Evolutionary conservation across 2,329 filamentous ascomycete species (phyloP), one percentile per base, ranked within the genome.

Genomic region (Acrocalymma vagum): DNA sequence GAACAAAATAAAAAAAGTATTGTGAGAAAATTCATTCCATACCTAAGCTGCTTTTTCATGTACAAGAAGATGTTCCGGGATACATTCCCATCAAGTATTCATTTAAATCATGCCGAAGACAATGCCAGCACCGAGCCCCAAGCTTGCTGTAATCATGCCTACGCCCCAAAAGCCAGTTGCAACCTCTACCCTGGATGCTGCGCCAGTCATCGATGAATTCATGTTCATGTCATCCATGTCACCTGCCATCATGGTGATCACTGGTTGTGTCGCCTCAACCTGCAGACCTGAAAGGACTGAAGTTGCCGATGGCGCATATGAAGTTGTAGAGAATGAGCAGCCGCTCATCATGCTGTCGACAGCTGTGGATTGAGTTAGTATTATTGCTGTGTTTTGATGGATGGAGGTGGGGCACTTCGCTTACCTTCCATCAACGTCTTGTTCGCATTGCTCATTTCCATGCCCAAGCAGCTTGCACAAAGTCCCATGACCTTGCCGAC

Each of bases 391-490:
- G n/a, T n/a, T n/a, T n/a, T n/a, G n/a, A n/a, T n/a, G n/a, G n/a
- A n/a, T n/a, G n/a, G n/a, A n/a, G n/a, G n/a, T n/a, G n/a, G n/a
- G n/a, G n/a, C n/a, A n/a, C n/a, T n/a, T n/a, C n/a, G n/a, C n/a
- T n/a, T n/a, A n/a, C n/a, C 13, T 28, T 16, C 3, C 11, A 25
- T 16, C 11, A 14, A 30, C 14, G 9, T 9, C 16, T 20, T 17
- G 18, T 32, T 15, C 6, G 4, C 24, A 31, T 30, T 16, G 7
- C 13, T 15, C 21, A 21, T 10, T 11, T 47, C 39, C 24, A 32
- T 28, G 14, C 24, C 29, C 45, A 75, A 67, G 46, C 72, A 75
- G 38, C 60, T 63, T 34, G 64, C 60, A 45, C 72, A 75, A 14
- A 72, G 61, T 3, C 57, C 67, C 13, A 70, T 63, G 32, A 73